Percentiles rank a stretch among this genome's conserved stretches.
phyloP scores from a whole-genome alignment of 2,329 filamentous ascomycete genomes.

The Aspergillus sp. region DNA sequence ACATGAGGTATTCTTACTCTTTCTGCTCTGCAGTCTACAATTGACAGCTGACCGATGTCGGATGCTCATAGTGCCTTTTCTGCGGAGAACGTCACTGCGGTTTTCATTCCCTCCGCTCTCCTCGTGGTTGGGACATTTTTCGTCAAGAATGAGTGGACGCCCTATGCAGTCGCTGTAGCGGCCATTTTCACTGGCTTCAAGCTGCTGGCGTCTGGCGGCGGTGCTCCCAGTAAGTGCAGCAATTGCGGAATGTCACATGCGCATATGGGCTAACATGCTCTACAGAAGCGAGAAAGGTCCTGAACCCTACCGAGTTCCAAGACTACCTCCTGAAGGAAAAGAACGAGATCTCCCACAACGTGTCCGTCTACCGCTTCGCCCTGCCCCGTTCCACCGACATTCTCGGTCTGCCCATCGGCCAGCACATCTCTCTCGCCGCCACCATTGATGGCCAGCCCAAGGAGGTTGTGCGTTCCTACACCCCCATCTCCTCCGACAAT shows the following conservation, averaged over 20 bases:
- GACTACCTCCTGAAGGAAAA: slow-evolving; percentile 93
- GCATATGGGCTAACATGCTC: slow-evolving; percentile 12
- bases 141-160: slow-evolving; percentile 74
- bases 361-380: slow-evolving; percentile 94
- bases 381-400: slow-evolving; percentile 76
- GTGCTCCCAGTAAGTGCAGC: slow-evolving; percentile 63
- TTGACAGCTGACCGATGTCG: slow-evolving; percentile 10
- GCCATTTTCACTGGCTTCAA: slow-evolving; percentile 68
- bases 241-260: slow-evolving; percentile 1
- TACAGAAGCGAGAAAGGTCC: slow-evolving; percentile 72
- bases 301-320: slow-evolving; percentile 86
- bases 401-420: slow-evolving; percentile 94
- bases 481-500: slow-evolving; percentile 85
- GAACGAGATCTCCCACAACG: slow-evolving; percentile 95
- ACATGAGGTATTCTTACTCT: slow-evolving; percentile 29
- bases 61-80: slow-evolving; percentile 29
- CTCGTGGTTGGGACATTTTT: slow-evolving; percentile 74
- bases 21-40: not conserved
- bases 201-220: slow-evolving; percentile 57
- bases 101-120: slow-evolving; percentile 80
- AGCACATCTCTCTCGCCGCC: slow-evolving; percentile 96
- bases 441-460: slow-evolving; percentile 73
- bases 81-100: slow-evolving; percentile 67
- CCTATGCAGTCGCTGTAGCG: slow-evolving; percentile 68
- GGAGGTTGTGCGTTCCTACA: slow-evolving; percentile 89